Percentiles rank a stretch among this genome's conserved stretches.
These are phyloP conservation scores for Scheffersomyces parashehatae DNA, from an alignment of 1,139 yeast species.

Conservation along the genomic window DNA sequence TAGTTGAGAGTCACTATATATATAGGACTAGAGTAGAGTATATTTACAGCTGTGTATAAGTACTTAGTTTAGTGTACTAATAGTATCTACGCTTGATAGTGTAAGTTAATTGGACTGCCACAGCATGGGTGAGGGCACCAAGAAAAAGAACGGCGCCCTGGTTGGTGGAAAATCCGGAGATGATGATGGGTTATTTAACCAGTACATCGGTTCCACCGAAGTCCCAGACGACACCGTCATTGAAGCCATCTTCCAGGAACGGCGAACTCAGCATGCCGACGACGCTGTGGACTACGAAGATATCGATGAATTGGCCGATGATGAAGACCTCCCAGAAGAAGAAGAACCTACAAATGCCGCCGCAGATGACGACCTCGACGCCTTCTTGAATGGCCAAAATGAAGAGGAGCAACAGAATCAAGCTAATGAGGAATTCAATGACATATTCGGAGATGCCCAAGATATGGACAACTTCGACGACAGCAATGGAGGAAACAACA, in stretches of 20 bases:
- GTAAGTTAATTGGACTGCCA: no score
- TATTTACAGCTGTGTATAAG: no score
- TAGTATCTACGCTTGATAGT: no score
- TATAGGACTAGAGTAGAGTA: no score
- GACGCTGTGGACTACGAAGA: constrained; percentile 97
- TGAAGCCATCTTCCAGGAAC: constrained; percentile 41
- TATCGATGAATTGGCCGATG: constrained; percentile 91
- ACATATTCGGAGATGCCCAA: constrained; percentile 46
- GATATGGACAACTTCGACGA: constrained; percentile 11
- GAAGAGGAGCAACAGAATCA: constrained; percentile 34
- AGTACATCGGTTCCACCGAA: constrained; percentile 17
- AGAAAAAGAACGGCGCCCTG: no score
- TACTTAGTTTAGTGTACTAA: no score
- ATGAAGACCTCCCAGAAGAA: constrained; percentile 56
- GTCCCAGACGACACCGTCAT: constrained; percentile 37
- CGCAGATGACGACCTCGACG: constrained; percentile 23
- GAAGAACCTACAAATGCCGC: constrained; percentile 22
- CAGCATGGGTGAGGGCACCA: no score
- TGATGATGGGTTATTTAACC: constrained; percentile 16
- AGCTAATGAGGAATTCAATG: constrained; percentile 51
- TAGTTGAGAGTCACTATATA: no score
- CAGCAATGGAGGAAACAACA: constrained; percentile 5
- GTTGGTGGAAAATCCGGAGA: background rate
- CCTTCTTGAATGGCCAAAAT: constrained; percentile 16
- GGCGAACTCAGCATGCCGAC: constrained; percentile 68